These are phyloP conservation scores for Lupinus albus DNA, from an alignment of 306 rosid genomes.

Conservation along the genomic window DNA sequence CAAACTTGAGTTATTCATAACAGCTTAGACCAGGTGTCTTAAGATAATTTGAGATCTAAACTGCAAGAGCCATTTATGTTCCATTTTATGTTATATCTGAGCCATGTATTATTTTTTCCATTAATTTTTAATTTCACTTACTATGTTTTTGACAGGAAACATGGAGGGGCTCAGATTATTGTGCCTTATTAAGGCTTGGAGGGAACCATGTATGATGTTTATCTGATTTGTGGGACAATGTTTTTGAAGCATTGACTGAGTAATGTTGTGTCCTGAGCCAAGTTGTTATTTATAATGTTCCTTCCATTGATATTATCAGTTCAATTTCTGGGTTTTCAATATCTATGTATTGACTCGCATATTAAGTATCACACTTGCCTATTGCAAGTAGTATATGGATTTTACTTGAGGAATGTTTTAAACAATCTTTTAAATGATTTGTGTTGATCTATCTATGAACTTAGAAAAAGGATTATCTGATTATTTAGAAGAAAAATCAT, in stretches of 20 bases:
- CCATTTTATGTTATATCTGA: neutral
- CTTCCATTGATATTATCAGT: neutral
- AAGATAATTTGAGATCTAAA: neutral
- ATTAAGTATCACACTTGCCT: neutral
- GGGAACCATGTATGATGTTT: slow-evolving; percentile 18
- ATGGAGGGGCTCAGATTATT: slow-evolving; percentile 22
- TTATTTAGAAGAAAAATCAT: too few relatives aligned
- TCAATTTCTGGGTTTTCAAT: neutral
- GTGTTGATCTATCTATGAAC: too few relatives aligned
- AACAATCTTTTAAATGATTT: neutral
- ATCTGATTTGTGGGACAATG: slow-evolving; percentile 35
- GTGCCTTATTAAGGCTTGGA: slow-evolving; percentile 28
- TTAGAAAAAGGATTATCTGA: too few relatives aligned
- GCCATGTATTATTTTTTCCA: neutral
- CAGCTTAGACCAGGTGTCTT: neutral
- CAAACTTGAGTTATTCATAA: neutral
- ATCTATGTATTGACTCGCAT: neutral
- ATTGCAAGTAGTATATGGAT: neutral
- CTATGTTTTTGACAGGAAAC: slow-evolving; percentile 39
- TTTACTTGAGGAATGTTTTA: neutral
- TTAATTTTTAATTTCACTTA: slow-evolving; percentile 1
- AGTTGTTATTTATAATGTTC: slow-evolving; percentile 31
- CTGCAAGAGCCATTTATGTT: neutral
- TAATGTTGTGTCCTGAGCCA: slow-evolving; percentile 34
- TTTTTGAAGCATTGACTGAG: slow-evolving; percentile 37